Evolutionary conservation across 1,139 yeast genomes (phyloP), one percentile per base, ranked within the genome.

Genomic region (Blastobotrys aristatus): DNA sequence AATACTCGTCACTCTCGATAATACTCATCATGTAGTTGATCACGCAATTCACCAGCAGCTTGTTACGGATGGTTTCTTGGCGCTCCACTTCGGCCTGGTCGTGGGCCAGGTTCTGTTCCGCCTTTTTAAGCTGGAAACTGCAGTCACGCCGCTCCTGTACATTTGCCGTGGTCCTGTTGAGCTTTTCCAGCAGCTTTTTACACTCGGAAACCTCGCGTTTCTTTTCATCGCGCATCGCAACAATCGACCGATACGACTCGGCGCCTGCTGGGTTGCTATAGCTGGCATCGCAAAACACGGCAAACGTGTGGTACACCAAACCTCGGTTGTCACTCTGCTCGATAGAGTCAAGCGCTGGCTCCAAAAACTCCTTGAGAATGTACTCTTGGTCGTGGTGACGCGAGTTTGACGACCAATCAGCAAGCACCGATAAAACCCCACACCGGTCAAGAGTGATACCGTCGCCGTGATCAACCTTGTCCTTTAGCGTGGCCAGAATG

Each of bases 241-340:
- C 67, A 8, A 74, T 62, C 38, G 70, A 75, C 3, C 59, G 61
- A 8, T 83, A 68, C 24, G 77, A 77, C 11, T 73, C 76, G 33
- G 65, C 68, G 14, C 75, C 60, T 1, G 67, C 65, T 2, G 71
- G 62, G 2, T 77, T 73, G 52, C 75, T 74, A 40, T 77, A 69
- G 57, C 86, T 94, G 6, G 69, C 67, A 56, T 85, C 87, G 61
- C 97, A 87, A 60, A 90, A 90, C 30, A 73, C 71, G 0, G 90
- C 97, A 57, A 85, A 75, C 2, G 73, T 69, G 52, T 77, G 82
- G 58, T 66, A 84, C 1, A 81, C 73, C 31, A 68, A 65, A 0
- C 84, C 76, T 1, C 41, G 58, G 50, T 56, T 58, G 36, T 59
- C 24, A 3, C 63, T 55, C 0, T 45, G 43, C 7, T 37, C 44